phyloP scores from a whole-genome alignment of 2,329 filamentous ascomycete species.

The Fusarium chlamydosporum region DNA sequence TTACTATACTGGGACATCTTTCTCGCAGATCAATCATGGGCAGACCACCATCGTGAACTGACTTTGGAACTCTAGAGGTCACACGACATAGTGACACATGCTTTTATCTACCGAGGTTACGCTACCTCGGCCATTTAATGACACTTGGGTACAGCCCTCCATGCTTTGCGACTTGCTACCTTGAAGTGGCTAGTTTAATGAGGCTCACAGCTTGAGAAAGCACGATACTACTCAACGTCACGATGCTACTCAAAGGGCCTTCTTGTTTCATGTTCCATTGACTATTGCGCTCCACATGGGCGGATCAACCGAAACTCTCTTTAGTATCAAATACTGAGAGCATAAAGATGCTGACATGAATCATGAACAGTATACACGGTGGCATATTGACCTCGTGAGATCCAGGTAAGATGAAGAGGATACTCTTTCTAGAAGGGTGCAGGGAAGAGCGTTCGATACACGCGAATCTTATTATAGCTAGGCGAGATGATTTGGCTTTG shows the following conservation, averaged over 20 bases:
- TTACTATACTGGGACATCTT: neutral
- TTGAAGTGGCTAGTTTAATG: constrained; percentile 24
- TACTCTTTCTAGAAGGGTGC: neutral
- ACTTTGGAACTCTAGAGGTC: neutral
- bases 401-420: neutral
- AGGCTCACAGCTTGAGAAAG: constrained; percentile 14
- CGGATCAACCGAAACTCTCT: constrained; percentile 2
- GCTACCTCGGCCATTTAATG: constrained; percentile 2
- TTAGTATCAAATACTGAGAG: neutral
- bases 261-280: constrained; percentile 6
- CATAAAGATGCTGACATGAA: neutral
- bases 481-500: constrained; percentile 1
- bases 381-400: neutral
- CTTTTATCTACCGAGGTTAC: constrained; percentile 1
- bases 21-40: neutral
- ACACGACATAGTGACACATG: neutral
- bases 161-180: constrained; percentile 16
- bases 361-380: neutral
- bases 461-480: constrained; percentile 3
- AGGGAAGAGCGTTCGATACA: neutral
- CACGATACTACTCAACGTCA: neutral
- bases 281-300: neutral
- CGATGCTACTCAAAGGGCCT: constrained; percentile 3
- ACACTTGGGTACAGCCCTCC: neutral
- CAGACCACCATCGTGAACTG: neutral